Base-by-base conservation (phyloP, 768 basidiomycete species). In the Agaricus blazei region DNA sequence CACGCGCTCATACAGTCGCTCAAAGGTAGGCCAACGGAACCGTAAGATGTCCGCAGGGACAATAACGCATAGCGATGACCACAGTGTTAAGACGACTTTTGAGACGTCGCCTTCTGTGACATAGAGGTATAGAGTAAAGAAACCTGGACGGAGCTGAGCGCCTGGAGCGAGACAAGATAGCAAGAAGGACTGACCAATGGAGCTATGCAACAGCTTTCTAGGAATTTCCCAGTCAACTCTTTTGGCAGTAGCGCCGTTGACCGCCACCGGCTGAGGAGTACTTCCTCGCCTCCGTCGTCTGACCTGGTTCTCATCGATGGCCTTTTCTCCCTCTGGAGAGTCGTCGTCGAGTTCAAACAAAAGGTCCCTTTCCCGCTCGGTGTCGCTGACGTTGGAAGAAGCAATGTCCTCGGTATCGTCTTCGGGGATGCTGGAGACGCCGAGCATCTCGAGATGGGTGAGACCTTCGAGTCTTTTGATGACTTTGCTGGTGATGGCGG, bases 181-280 rank as follows among this genome's bases (percentile, higher is more conserved):
- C 29, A 55, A 43, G 51, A 41, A 26, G 23, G 51, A 76, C 85
- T 29, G 40, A 91, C 93, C 93, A 58, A 96, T 96, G 3, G 88
- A 90, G 11, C 89, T 88, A 69, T 97, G 94, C 43, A 97, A 67
- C 9, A 82, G 70, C 69, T 97, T 97, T 60, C 94, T 73, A 0
- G 94, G 94, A 48, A 97, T 85, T 70, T 97, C 94, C 85, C 88
- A 93, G 70, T 94, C 88, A 29, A 90, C 76, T 60, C 76, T 73
- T 45, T 52, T 59, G 31, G 19, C 34, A 11, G 56, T 59, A 44
- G 58, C 59, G 2, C 54, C 52, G 31, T 64, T 54, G 19, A 19
- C 34, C 7, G 3, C 34, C 2, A 11, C 7, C 7, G 5, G 34
- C 34, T 34, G 34, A 34, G 34, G 34, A 34, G 34, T 34, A 31